phyloP scores from a whole-genome alignment of 176 grass and related monocot genomes.

The Puccinellia tenuiflora region DNA sequence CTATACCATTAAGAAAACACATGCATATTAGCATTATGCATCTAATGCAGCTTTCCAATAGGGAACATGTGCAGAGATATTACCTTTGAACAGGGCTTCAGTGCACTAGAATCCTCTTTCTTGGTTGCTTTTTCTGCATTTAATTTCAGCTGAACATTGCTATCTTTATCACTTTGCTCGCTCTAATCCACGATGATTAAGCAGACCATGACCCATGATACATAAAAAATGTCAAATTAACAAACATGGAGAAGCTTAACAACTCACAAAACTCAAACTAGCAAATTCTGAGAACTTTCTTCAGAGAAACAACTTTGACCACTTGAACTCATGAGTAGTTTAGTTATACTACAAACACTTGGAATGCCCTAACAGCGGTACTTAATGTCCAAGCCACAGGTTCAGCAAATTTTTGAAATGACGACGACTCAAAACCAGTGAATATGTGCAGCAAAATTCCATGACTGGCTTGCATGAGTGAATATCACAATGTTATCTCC shows the following conservation, averaged over 20 bases:
- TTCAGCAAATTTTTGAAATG: not conserved
- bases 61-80: not conserved
- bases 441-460: not conserved
- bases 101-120: not conserved
- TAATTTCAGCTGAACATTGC: not conserved
- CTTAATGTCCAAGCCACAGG: not conserved
- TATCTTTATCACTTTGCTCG: constrained; percentile 5
- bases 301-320: not conserved
- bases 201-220: not conserved
- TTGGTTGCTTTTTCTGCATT: constrained; percentile 1
- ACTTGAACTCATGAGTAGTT: not conserved
- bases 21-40: not conserved
- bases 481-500: not conserved
- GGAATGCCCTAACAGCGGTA: not conserved
- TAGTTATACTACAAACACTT: not conserved
- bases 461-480: not conserved
- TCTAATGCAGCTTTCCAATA: not conserved
- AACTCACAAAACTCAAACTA: not conserved
- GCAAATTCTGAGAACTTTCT: not conserved
- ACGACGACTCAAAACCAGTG: not conserved
- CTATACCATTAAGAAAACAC: not conserved
- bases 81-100: not conserved
- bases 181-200: not conserved
- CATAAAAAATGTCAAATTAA: not conserved
- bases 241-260: not conserved